Percentiles rank a stretch among this genome's conserved stretches.
These are phyloP conservation scores for Trametes hirsuta DNA, from an alignment of 1,284 basidiomycete genomes.

Conservation along the genomic window DNA sequence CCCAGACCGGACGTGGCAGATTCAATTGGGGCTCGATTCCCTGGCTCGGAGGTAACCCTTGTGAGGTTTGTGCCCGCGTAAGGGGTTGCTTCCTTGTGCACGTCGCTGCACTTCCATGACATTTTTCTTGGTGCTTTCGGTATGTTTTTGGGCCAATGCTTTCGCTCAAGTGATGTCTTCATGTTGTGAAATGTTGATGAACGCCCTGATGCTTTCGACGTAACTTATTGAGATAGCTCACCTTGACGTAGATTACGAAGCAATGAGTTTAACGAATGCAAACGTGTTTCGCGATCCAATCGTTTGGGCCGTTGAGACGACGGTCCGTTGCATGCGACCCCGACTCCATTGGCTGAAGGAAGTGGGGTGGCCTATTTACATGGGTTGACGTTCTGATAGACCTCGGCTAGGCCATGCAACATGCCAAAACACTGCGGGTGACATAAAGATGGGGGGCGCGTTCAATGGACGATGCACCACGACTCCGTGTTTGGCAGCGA, in stretches of 20 bases:
- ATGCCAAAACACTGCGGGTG: not conserved
- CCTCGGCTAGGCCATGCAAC: too few species aligned
- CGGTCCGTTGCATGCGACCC: not conserved
- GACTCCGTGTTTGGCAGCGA: not conserved
- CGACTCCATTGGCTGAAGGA: not conserved
- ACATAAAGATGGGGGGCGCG: not conserved
- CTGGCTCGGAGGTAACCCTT: not conserved
- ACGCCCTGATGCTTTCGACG: too few species aligned
- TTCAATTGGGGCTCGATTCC: conserved; percentile 34
- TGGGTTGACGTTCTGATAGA: too few species aligned
- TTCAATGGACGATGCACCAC: not conserved
- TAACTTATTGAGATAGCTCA: too few species aligned
- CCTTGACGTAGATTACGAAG: too few species aligned
- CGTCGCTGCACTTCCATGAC: not conserved
- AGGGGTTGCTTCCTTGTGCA: too few species aligned
- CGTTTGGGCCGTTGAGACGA: not conserved
- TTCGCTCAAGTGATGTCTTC: not conserved
- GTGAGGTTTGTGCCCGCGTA: not conserved
- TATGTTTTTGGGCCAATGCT: not conserved
- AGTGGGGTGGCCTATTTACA: too few species aligned
- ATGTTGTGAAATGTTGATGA: not conserved
- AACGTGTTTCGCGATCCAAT: too few species aligned
- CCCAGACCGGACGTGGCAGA: conserved; percentile 34
- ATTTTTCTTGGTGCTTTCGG: too few species aligned
- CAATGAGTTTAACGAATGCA: too few species aligned